A percentile compares a stretch with the other conserved stretches of the same genome.
phyloP scores from a whole-genome alignment of 2,329 filamentous ascomycete genomes.

The Calonectria leucothoes region DNA sequence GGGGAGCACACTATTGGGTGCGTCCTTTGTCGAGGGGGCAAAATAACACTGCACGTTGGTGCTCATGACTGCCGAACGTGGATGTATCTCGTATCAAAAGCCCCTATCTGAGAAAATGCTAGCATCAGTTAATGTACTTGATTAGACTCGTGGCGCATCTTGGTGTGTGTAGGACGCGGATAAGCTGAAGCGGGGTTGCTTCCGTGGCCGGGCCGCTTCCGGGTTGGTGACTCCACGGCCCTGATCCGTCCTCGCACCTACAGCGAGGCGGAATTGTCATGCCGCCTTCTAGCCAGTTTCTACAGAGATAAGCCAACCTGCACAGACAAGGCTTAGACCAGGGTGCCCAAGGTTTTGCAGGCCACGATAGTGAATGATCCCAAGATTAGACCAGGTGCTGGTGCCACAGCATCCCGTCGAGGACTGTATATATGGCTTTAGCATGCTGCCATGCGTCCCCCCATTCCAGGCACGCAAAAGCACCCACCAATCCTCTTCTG shows the following conservation, averaged over 20 bases:
- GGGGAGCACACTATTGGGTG: slow-evolving; percentile 34
- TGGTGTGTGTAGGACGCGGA: not conserved
- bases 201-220: slow-evolving; percentile 14
- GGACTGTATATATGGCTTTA: not conserved
- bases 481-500: not conserved
- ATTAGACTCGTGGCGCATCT: not conserved
- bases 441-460: not conserved
- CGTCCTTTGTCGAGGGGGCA: slow-evolving; percentile 26
- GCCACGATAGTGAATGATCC: not conserved
- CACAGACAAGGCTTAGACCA: not conserved
- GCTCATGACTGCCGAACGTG: slow-evolving; percentile 12
- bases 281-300: not conserved
- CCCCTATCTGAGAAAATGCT: not conserved
- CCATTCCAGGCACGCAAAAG: not conserved
- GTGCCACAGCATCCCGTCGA: not conserved
- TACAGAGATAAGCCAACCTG: not conserved
- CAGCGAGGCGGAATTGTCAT: not conserved
- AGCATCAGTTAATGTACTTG: not conserved
- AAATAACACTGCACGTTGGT: slow-evolving; percentile 30
- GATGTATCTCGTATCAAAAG: not conserved
- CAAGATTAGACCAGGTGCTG: not conserved
- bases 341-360: not conserved
- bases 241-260: not conserved
- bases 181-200: not conserved
- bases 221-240: not conserved